These are phyloP conservation scores for Aspergillus brasiliensis DNA, from an alignment of 2,329 filamentous ascomycete genomes.

Conservation along the genomic window DNA sequence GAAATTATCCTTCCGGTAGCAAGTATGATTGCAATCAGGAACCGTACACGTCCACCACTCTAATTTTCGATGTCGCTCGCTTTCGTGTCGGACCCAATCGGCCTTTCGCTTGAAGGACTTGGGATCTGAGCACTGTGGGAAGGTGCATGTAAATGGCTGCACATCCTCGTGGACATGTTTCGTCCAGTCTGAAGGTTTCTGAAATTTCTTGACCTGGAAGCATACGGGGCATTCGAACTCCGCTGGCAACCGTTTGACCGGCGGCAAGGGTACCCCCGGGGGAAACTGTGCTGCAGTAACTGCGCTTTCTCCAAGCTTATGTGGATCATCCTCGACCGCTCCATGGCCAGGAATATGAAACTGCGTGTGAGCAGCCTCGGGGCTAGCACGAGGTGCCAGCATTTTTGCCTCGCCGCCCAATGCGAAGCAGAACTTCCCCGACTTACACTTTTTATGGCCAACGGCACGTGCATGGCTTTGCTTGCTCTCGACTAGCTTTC, in stretches of 20 bases:
- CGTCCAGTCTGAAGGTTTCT: constrained; percentile 94
- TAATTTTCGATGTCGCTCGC: constrained; percentile 83
- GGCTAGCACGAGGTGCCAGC: constrained; percentile 56
- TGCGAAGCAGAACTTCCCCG: constrained; percentile 64
- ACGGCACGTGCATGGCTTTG: constrained; percentile 69
- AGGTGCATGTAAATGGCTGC: constrained; percentile 91
- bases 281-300: constrained; percentile 77
- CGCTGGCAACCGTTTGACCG: constrained; percentile 73
- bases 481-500: constrained; percentile 69
- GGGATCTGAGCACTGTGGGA: constrained; percentile 76
- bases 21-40: constrained; percentile 77
- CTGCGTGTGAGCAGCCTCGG: constrained; percentile 58
- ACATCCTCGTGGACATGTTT: constrained; percentile 95
- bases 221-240: constrained; percentile 90
- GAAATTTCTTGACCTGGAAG: constrained; percentile 80
- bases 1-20: constrained; percentile 89
- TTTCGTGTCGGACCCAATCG: constrained; percentile 94
- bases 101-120: constrained; percentile 95
- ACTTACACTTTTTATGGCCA: constrained; percentile 59
- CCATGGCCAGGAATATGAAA: constrained; percentile 60
- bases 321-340: constrained; percentile 65
- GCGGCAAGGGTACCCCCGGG: constrained; percentile 76
- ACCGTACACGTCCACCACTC: constrained; percentile 90
- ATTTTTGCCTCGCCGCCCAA: constrained; percentile 67
- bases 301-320: constrained; percentile 66